A percentile compares a stretch with the other conserved stretches of the same genome.
Evolutionary conservation across 441 rosid species (phyloP).

Genomic region (Arabidopsis lyrata): DNA sequence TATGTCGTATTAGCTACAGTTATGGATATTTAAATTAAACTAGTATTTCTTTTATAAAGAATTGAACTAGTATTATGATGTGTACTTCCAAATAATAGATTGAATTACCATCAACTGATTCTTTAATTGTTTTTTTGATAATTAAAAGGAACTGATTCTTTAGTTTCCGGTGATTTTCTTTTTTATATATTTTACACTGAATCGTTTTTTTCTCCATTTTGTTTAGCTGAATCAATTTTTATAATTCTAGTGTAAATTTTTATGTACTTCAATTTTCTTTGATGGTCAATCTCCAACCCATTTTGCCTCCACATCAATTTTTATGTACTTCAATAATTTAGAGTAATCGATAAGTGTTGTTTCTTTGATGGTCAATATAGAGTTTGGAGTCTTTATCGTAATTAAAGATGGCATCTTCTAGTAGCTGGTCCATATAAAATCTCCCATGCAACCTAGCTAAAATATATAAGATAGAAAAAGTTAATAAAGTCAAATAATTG

Average conservation of each 20-base stretch:
- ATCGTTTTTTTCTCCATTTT: neutral
- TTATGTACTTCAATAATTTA: slow-evolving; percentile 27
- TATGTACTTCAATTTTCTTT: too few relatives aligned
- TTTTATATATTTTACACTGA: neutral
- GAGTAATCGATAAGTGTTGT: slow-evolving; percentile 31
- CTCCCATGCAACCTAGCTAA: neutral
- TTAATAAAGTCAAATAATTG: too few relatives aligned
- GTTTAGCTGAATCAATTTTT: neutral
- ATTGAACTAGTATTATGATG: too few relatives aligned
- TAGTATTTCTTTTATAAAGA: too few relatives aligned
- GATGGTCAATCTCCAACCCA: too few relatives aligned
- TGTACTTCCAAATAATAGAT: neutral
- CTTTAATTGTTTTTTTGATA: too few relatives aligned
- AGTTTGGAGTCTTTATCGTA: slow-evolving; percentile 26
- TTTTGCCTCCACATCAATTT: too few relatives aligned
- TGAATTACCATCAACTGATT: neutral
- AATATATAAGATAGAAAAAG: neutral
- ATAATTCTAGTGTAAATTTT: neutral
- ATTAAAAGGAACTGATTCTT: neutral
- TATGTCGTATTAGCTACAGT: neutral
- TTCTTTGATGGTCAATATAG: slow-evolving; percentile 22
- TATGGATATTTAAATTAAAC: neutral
- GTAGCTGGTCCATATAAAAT: slow-evolving; percentile 1
- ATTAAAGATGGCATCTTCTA: slow-evolving; percentile 26
- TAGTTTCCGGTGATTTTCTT: neutral